These are phyloP conservation scores for Auxenochlorella protothecoides DNA, from an alignment of 139 green algal genomes.

Conservation along the genomic window DNA sequence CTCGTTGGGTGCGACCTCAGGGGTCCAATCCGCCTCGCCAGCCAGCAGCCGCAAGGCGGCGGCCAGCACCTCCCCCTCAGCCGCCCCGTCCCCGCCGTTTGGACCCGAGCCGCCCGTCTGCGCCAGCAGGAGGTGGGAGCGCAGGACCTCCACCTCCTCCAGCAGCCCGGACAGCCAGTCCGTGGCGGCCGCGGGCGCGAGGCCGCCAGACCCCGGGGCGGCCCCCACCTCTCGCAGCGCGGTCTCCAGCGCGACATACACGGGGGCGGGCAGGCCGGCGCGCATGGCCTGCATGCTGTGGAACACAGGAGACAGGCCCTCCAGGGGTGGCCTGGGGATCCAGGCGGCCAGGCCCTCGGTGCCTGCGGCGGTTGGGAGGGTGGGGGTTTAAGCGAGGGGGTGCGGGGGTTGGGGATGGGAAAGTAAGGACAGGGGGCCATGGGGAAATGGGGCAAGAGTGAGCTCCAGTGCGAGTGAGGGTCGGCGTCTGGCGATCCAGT, in stretches of 20 bases:
- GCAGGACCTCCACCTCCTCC: conserved; percentile 10
- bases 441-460: neutral
- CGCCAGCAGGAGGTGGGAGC: conserved; percentile 3
- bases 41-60: neutral
- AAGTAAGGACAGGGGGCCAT: too few species aligned
- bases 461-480: neutral
- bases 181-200: neutral
- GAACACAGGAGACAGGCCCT: neutral
- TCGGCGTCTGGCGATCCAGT: too few species aligned
- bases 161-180: conserved; percentile 6
- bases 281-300: neutral
- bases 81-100: neutral
- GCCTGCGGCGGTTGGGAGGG: neutral
- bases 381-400: neutral
- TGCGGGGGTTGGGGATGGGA: too few species aligned
- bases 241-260: neutral
- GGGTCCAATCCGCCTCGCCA: too few species aligned
- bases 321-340: neutral
- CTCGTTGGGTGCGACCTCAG: too few species aligned
- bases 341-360: neutral
- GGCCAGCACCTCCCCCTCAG: neutral
- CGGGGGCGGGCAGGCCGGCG: neutral
- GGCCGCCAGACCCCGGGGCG: neutral
- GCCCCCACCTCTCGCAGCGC: neutral
- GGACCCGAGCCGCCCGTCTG: neutral